Evolutionary conservation across 2,329 filamentous ascomycete genomes (phyloP).

Genomic region (Penicillium sp.): DNA sequence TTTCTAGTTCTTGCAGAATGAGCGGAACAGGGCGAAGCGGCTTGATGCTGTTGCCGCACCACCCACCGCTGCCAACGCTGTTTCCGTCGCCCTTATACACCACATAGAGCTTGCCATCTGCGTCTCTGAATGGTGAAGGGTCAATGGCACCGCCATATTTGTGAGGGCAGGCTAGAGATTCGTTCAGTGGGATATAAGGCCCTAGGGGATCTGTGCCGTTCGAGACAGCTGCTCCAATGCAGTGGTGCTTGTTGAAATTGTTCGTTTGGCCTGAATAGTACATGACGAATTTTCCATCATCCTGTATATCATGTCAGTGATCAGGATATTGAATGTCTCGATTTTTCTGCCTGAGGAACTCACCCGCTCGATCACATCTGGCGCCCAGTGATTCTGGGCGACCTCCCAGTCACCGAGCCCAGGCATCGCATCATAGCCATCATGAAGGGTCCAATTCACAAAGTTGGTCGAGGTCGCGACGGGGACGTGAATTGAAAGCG

Average conservation of each 20-base stretch:
- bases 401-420: constrained; percentile 54
- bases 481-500: constrained; percentile 49
- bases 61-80: constrained; percentile 48
- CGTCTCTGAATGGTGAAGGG: constrained; percentile 60
- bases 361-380: constrained; percentile 57
- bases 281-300: constrained; percentile 56
- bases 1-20: constrained; percentile 41
- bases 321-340: background rate
- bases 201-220: constrained; percentile 26
- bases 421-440: constrained; percentile 55
- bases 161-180: constrained; percentile 56
- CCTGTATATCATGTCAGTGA: constrained; percentile 18
- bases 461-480: constrained; percentile 54
- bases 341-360: constrained; percentile 8
- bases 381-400: constrained; percentile 60
- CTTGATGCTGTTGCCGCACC: constrained; percentile 46
- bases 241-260: constrained; percentile 50
- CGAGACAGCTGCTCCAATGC: constrained; percentile 58
- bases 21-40: constrained; percentile 37
- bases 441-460: constrained; percentile 47
- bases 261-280: constrained; percentile 58
- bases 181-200: constrained; percentile 52
- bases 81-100: constrained; percentile 68
- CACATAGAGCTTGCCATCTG: constrained; percentile 57
- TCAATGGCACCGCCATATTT: constrained; percentile 63